These are phyloP conservation scores for Cryptococcus amylolentus DNA, from an alignment of 1,284 basidiomycete species.

Conservation along the genomic window DNA sequence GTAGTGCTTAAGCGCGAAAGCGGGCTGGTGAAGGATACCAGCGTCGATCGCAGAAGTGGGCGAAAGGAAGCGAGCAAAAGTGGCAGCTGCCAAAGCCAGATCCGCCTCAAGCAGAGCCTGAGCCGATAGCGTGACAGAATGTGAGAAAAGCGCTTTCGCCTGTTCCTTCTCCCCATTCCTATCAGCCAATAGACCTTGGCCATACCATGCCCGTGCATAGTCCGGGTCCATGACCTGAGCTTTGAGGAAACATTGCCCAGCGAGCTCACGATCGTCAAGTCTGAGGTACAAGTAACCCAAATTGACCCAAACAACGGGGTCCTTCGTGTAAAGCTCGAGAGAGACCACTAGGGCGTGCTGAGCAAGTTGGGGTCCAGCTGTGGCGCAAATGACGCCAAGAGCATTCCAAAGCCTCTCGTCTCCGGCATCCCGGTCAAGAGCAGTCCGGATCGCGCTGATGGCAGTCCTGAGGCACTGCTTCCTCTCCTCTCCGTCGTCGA, in stretches of 20 bases:
- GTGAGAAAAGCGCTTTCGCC: slow-evolving; percentile 71
- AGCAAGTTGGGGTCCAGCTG: slow-evolving; percentile 52
- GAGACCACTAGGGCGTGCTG: slow-evolving; percentile 93
- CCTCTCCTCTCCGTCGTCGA: slow-evolving; percentile 35
- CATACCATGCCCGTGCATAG: slow-evolving; percentile 85
- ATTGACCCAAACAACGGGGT: slow-evolving; percentile 77
- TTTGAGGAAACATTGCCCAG: slow-evolving; percentile 78
- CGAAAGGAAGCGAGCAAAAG: slow-evolving; percentile 55
- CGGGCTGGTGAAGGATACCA: slow-evolving; percentile 61
- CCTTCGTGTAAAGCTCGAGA: slow-evolving; percentile 78
- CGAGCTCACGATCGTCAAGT: slow-evolving; percentile 74
- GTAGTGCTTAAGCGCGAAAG: slow-evolving; percentile 77
- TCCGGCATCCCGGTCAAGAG: slow-evolving; percentile 69
- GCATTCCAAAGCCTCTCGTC: slow-evolving; percentile 76
- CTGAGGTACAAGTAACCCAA: slow-evolving; percentile 87
- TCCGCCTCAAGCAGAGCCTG: slow-evolving; percentile 73
- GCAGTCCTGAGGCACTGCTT: slow-evolving; percentile 56
- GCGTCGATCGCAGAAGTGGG: slow-evolving; percentile 16
- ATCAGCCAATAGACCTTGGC: slow-evolving; percentile 78
- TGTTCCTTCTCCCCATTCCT: slow-evolving; percentile 62
- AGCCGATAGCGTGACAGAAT: slow-evolving; percentile 70
- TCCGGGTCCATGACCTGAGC: slow-evolving; percentile 93
- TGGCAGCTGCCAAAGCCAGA: slow-evolving; percentile 67
- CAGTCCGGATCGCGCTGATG: slow-evolving; percentile 65
- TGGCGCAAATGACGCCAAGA: slow-evolving; percentile 40